Base-by-base conservation (phyloP, 345 rosid species). In the Camelina laxa region DNA sequence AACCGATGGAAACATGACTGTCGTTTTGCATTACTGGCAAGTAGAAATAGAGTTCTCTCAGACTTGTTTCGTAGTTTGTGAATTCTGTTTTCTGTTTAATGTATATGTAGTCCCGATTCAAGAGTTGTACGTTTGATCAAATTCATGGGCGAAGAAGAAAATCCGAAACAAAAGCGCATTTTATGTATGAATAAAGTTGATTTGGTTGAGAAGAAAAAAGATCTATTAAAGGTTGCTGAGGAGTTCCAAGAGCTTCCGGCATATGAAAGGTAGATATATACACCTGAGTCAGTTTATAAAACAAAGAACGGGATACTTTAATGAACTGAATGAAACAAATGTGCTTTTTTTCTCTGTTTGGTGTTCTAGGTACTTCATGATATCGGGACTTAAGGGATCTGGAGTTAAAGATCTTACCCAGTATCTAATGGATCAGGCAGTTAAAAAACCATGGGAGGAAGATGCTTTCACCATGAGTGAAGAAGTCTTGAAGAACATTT, bases 131-230 rank as follows among this genome's bases (percentile, higher is more conserved):
- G 71, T 71, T 79, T 95, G 83, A 87, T 95, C 74, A 80, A 84
- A 75, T 82, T 63, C 35, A 77, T 92, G 91, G 99, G 97, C 4
- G 81, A 81, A 60, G 86, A 86, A 78, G 75, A 70, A 75, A 83
- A 88, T 72, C 75, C 89, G 4, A 87, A 81, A 66, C 99, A 95
- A 66, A 87, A 85, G 74, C 85, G 96, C 60, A 71, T 95, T 36
- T 82, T 95, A 75, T 95, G 99, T 81, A 86, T 95, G 92, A 95
- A 95, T 72, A 92, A 94, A 81, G 84, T 90, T 75, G 97, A 90
- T 81, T 78, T 94, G 47, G 89, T 94, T 60, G 87, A 83, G 69
- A 94, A 85, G 39, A 95, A 90, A 83, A 87, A 91, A 75, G 92
- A 91, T 64, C 82, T 94, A 8, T 75, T 91, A 75, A 83, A 82